These are phyloP conservation scores for Colletotrichum viniferum DNA, from an alignment of 2,329 filamentous ascomycete genomes.

Conservation along the genomic window DNA sequence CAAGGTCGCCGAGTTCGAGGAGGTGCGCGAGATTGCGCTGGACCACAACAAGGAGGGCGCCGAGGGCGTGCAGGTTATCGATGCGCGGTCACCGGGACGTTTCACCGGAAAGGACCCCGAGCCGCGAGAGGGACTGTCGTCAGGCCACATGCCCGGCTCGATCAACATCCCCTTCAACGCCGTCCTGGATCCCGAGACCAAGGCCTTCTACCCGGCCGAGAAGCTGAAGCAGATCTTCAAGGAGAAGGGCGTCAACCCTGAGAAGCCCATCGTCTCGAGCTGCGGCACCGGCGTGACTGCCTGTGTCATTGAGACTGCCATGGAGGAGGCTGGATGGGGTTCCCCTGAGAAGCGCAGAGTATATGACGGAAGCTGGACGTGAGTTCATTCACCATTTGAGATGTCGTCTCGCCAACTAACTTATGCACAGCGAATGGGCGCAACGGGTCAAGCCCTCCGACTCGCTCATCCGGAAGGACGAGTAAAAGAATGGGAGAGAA, in stretches of 20 bases:
- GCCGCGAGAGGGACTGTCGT: conserved; percentile 82
- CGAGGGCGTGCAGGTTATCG: conserved; percentile 85
- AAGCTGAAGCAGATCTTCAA: conserved; percentile 79
- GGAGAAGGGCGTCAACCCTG: conserved; percentile 78
- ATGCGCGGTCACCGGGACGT: conserved; percentile 80
- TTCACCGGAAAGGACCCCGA: conserved; percentile 86
- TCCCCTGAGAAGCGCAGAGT: conserved; percentile 70
- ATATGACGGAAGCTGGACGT: conserved; percentile 99
- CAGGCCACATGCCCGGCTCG: conserved; percentile 90
- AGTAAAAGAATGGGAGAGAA: conserved; percentile 47
- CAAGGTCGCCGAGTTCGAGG: conserved; percentile 80
- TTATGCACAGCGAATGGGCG: conserved; percentile 64
- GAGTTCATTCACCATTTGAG: conserved; percentile 46
- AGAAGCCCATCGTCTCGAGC: conserved; percentile 81
- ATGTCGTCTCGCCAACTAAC: not conserved
- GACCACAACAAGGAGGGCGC: conserved; percentile 82
- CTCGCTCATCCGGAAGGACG: conserved; percentile 63
- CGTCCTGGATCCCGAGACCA: conserved; percentile 82
- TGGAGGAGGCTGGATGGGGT: conserved; percentile 79
- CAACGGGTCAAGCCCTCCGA: conserved; percentile 67
- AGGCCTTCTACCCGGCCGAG: conserved; percentile 75
- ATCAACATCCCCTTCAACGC: conserved; percentile 81
- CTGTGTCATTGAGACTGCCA: conserved; percentile 84
- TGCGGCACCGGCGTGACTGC: conserved; percentile 97
- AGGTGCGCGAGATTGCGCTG: conserved; percentile 77